Evolutionary conservation across 352 stramenopile species (phyloP).

Genomic region (Pythium chondricola): DNA sequence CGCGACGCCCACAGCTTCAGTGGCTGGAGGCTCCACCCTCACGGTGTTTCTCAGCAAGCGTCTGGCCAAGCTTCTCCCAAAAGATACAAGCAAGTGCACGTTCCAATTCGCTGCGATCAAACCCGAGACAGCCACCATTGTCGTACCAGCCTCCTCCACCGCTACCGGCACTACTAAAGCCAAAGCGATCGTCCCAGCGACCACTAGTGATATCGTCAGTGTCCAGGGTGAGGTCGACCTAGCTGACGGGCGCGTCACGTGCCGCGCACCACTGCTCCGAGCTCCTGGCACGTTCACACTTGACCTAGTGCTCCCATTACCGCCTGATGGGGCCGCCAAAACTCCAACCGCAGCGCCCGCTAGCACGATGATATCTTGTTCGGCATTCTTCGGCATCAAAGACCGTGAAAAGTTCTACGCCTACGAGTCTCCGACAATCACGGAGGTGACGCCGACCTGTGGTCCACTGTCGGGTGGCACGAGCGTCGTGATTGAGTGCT

Average conservation of each 20-base stretch:
- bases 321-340: not conserved
- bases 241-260: conserved; percentile 31
- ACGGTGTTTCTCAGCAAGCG: conserved; percentile 49
- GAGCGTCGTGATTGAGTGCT: conserved; percentile 49
- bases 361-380: conserved; percentile 1
- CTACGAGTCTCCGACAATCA: conserved; percentile 67
- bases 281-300: conserved; percentile 31
- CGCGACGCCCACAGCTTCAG: conserved; percentile 52
- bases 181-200: not conserved
- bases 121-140: not conserved
- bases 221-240: conserved; percentile 53
- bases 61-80: conserved; percentile 38
- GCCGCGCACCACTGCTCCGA: conserved; percentile 45
- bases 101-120: conserved; percentile 46
- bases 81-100: conserved; percentile 47
- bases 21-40: conserved; percentile 51
- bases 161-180: not conserved
- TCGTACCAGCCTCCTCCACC: not conserved
- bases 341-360: not conserved
- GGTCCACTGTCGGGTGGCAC: conserved; percentile 47
- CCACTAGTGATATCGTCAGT: conserved; percentile 22
- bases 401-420: conserved; percentile 58
- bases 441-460: conserved; percentile 48
- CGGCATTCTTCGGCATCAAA: conserved; percentile 29
- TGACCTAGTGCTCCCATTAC: conserved; percentile 36